These are phyloP conservation scores for Cystofilobasidium ferigula DNA, from an alignment of 768 basidiomycete genomes.

Conservation along the genomic window DNA sequence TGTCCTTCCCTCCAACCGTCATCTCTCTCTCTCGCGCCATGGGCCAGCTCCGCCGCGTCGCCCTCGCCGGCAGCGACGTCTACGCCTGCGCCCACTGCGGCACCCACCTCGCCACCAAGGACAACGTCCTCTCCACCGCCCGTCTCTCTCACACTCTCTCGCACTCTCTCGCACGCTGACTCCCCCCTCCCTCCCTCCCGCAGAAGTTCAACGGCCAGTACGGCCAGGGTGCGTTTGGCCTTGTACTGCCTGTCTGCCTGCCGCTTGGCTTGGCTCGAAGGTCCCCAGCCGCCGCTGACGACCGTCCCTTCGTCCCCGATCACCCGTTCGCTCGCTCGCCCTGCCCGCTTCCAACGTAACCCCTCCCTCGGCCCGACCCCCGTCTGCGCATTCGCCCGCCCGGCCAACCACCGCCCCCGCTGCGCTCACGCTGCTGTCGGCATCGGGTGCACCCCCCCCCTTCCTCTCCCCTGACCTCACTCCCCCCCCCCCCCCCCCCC, in stretches of 20 bases:
- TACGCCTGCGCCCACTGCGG: conserved; percentile 78
- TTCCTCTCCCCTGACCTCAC: no score
- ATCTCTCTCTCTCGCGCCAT: not conserved
- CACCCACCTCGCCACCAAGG: conserved; percentile 78
- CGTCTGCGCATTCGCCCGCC: no score
- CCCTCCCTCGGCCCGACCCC: no score
- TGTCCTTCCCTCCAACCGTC: not conserved
- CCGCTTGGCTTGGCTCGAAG: no score
- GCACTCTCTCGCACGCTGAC: not conserved
- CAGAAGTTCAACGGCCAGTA: conserved; percentile 97
- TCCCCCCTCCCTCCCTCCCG: not conserved
- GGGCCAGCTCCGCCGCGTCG: conserved; percentile 33
- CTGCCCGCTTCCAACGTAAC: no score
- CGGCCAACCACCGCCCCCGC: no score
- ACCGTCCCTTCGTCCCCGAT: no score
- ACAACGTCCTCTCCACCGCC: conserved; percentile 81
- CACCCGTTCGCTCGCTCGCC: no score
- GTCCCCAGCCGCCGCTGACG: no score
- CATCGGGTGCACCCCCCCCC: no score
- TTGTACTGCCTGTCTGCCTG: not conserved
- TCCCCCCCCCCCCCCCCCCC: no score
- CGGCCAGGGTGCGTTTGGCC: conserved; percentile 50
- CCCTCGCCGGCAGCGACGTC: conserved; percentile 71
- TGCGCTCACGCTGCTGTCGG: no score
- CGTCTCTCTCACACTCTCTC: conserved; percentile 30